Conservation (phyloP, 768 basidiomycete genomes). For the Termitomyces sp. region DNA sequence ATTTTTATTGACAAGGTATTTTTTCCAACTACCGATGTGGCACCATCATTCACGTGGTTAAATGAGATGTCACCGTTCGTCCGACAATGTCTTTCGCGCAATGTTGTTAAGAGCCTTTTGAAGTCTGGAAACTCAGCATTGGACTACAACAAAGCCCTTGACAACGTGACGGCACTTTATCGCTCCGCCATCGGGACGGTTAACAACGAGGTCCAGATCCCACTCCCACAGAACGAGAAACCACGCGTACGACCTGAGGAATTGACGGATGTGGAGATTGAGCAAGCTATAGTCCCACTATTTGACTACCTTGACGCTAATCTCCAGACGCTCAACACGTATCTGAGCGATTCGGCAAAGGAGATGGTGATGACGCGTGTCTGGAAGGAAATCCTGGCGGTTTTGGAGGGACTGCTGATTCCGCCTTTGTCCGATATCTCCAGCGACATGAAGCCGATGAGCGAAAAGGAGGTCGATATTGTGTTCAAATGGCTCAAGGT, state of each 20-base stretch:
- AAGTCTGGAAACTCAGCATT: conserved; percentile 56
- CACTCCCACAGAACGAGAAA: conserved; percentile 71
- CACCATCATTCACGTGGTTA: neutral
- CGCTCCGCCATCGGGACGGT: conserved; percentile 70
- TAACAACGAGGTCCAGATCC: conserved; percentile 71
- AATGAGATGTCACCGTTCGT: conserved; percentile 91
- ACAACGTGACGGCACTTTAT: conserved; percentile 78
- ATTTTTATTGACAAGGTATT: conserved; percentile 95
- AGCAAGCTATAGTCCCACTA: conserved; percentile 84
- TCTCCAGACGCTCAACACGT: conserved; percentile 85
- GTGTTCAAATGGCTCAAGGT: conserved; percentile 99
- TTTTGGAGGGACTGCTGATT: conserved; percentile 85
- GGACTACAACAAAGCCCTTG: conserved; percentile 90
- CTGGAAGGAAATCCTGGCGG: conserved; percentile 92
- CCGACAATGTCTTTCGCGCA: conserved; percentile 78
- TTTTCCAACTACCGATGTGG: conserved; percentile 2
- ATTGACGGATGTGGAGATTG: conserved; percentile 90
- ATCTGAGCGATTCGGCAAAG: conserved; percentile 80
- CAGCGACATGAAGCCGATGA: conserved; percentile 89
- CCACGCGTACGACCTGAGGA: conserved; percentile 76
- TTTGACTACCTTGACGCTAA: conserved; percentile 98
- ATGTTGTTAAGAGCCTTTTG: conserved; percentile 72
- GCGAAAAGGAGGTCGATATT: conserved; percentile 95
- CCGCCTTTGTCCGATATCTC: conserved; percentile 84
- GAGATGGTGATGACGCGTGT: conserved; percentile 89